Evolutionary conservation across 2,329 filamentous ascomycete species (phyloP), one percentile per base, ranked within the genome.

Genomic region (Penicillium italicum): DNA sequence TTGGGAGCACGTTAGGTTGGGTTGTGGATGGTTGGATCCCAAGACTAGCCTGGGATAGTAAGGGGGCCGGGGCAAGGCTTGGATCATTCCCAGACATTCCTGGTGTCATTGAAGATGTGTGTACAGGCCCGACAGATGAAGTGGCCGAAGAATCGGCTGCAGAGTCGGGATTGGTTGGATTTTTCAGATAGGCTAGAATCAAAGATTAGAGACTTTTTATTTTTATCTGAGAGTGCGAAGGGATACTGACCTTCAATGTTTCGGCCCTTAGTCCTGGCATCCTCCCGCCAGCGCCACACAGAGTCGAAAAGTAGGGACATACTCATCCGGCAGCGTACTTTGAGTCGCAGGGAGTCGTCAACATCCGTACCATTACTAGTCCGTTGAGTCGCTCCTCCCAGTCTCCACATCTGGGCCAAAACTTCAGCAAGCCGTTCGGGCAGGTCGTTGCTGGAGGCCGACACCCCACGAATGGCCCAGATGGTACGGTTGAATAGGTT

Each of bases 141-240:
- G 85, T 85, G 53, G 85, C 82, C 60, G 86, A 88, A 51, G 86
- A 89, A 72, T 90, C 86, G 69, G 85, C 85, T 67, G 85, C 84
- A 50, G 88, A 90, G 72, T 94, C 89, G 41, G 89, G 89, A 69
- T 93, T 88, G 55, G 91, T 96, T 41, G 91, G 90, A 68, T 94
- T 90, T 70, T 93, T 91, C 58, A 91, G 83, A 62, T 89, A 91
- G 75, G 79, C 78, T 78, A 37, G 2, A 33, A n/a, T 18, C 3
- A 22, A 28, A 33, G 26, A 22, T 56, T 67, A 64, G 56, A 61
- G 51, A 57, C 52, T 55, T 24, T 49, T 46, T 22, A 34, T 47
- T 47, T n/a, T 12, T 34, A 34, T 2, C 8, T n/a, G 16, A 18
- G 4, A 9, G 26, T 18, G 33, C 8, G 36, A n/a, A 28, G 14